Percentiles rank a stretch among this genome's conserved stretches.
These are phyloP conservation scores for Tylopilus orsonianus DNA, from an alignment of 1,284 basidiomycete genomes.

Conservation along the genomic window DNA sequence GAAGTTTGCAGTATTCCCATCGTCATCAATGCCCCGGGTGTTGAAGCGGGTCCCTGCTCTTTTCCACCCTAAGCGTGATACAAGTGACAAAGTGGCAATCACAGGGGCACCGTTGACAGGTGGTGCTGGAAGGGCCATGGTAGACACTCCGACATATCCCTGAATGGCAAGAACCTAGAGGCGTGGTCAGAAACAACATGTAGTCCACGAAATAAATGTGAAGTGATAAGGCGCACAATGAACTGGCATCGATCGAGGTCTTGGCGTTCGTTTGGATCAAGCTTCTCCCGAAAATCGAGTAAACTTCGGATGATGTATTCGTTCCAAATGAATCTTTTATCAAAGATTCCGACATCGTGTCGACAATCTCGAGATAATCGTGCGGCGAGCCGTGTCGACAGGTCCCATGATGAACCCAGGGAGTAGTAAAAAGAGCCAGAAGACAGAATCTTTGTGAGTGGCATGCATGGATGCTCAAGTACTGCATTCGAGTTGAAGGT, in stretches of 20 bases:
- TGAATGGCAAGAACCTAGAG: conserved; percentile 84
- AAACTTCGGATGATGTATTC: conserved; percentile 79
- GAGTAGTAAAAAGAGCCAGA: conserved; percentile 96
- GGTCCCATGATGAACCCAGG: conserved; percentile 79
- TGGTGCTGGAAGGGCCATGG: conserved; percentile 69
- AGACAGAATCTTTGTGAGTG: conserved; percentile 89
- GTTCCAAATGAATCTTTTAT: conserved; percentile 88
- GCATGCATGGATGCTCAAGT: conserved; percentile 88
- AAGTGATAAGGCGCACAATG: conserved; percentile 54
- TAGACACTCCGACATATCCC: conserved; percentile 81
- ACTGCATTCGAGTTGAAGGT: conserved; percentile 42
- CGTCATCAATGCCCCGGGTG: conserved; percentile 96
- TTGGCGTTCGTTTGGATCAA: conserved; percentile 66
- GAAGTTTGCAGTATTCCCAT: conserved; percentile 96
- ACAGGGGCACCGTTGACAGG: conserved; percentile 67
- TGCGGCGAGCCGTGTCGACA: conserved; percentile 77
- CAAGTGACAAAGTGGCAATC: conserved; percentile 72
- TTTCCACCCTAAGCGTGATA: conserved; percentile 91
- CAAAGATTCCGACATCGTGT: conserved; percentile 64
- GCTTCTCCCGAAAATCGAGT: conserved; percentile 75
- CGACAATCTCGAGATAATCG: conserved; percentile 56
- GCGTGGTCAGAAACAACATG: conserved; percentile 13
- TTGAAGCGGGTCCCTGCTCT: conserved; percentile 97
- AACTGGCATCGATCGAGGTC: conserved; percentile 80
- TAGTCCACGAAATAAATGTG: conserved; percentile 31